Evolutionary conservation across 2,329 filamentous ascomycete species (phyloP), one percentile per base, ranked within the genome.

Genomic region (Fusarium papillatum): DNA sequence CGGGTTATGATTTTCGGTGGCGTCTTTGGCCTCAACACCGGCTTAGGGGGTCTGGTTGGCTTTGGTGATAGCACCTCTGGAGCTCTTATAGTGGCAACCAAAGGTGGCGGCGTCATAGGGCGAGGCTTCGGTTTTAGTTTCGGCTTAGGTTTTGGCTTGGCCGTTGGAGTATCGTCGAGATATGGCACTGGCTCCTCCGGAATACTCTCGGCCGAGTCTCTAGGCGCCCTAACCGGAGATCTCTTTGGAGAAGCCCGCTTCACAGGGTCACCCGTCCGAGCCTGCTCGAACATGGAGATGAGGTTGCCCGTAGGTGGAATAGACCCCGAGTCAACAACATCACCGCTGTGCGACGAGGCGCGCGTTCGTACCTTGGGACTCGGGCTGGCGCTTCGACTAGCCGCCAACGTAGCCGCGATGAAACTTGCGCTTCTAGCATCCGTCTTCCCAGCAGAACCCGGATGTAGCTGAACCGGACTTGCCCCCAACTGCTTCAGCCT

Each of bases 261-360:
- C 8, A 82, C 78, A 5, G 83, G 82, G 55, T 84, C 82, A n/a
- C 75, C 77, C 19, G 73, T 76, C 62, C 68, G 74, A 50, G 85
- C 87, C 73, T 88, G 86, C 83, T 95, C 93, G 76, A 95, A 95
- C 84, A 94, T 88, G 46, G 90, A 90, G 66, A 95, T 92, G 24
- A 95, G 85, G 7, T 91, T 90, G 5, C 87, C 90, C 0, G 93
- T 93, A 0, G 93, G 88, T 29, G 89, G 85, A 62, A 94, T 92
- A 8, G 91, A 86, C 2, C 86, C 88, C 13, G 89, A 89, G 80
- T 94, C 81, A 39, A 84, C 80, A 63, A 80, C 77, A 55, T 82
- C 78, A 62, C 78, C 78, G 60, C 70, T 74, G 39, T 70, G 75
- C 8, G 76, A 75, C 5, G 80, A 75, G 70, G 82, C 78, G 22